These are phyloP conservation scores for Oryza brachyantha DNA, from an alignment of 176 grass and related monocot genomes.

Conservation along the genomic window DNA sequence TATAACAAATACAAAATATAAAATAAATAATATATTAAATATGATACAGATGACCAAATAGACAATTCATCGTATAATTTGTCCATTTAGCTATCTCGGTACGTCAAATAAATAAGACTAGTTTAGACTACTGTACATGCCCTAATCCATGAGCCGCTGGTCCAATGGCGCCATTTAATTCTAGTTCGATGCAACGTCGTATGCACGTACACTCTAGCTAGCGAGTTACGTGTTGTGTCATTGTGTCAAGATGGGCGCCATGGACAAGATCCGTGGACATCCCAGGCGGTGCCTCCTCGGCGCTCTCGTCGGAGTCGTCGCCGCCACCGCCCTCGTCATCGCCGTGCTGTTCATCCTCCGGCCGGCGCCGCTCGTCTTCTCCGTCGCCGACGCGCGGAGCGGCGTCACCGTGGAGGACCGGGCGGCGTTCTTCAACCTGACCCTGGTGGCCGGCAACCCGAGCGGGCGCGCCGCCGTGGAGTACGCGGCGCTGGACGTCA, in stretches of 20 bases:
- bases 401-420: not conserved
- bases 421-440: not conserved
- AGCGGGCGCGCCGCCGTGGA: not conserved
- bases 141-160: too few species aligned
- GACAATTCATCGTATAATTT: too few species aligned
- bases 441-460: slow-evolving; percentile 4
- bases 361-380: not conserved
- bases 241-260: not conserved
- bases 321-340: not conserved
- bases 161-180: not conserved
- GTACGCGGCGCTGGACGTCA: not conserved
- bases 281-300: not conserved
- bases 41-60: too few species aligned
- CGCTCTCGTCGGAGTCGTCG: not conserved
- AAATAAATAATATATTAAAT: too few species aligned
- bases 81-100: too few species aligned
- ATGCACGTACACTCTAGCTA: not conserved
- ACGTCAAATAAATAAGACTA: too few species aligned
- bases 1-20: too few species aligned
- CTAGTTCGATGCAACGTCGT: not conserved
- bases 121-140: too few species aligned
- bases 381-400: not conserved
- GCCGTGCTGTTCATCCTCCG: not conserved
- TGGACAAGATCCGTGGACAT: not conserved
- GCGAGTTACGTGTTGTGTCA: too few species aligned